Percentiles rank a stretch among this genome's conserved stretches.
Evolutionary conservation across 441 rosid species (phyloP).

Genomic region (Populus hybrid): DNA sequence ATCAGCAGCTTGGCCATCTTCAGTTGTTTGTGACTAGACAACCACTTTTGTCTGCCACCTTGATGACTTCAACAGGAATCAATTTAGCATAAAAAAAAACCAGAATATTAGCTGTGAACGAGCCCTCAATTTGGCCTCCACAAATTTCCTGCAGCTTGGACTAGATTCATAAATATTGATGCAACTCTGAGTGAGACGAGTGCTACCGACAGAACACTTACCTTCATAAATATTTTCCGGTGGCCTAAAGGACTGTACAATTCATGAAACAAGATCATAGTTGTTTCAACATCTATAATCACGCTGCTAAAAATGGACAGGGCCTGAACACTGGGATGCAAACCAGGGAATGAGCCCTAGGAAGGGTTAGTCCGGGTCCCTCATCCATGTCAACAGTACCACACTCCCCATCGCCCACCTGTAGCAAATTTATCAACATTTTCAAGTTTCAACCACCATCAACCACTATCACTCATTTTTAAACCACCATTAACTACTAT

Average conservation of each 20-base stretch:
- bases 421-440: no score
- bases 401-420: constrained; percentile 20
- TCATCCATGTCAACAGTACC: constrained; percentile 47
- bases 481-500: no score
- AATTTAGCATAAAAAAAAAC: no score
- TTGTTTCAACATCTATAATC: constrained; percentile 1
- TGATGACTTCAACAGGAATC: background rate
- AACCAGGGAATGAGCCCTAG: constrained; percentile 48
- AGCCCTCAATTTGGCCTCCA: no score
- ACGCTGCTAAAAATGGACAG: constrained; percentile 25
- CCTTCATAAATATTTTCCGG: background rate
- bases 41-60: background rate
- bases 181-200: no score
- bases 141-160: no score
- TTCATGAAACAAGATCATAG: background rate
- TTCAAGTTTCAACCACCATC: no score
- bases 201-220: no score
- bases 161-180: no score
- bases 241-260: background rate
- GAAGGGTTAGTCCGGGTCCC: constrained; percentile 46
- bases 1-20: background rate
- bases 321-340: constrained; percentile 43
- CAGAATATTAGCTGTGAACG: no score
- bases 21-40: background rate
- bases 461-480: no score